phyloP scores from a whole-genome alignment of 306 rosid species.

The Pyrus bretschneideri region DNA sequence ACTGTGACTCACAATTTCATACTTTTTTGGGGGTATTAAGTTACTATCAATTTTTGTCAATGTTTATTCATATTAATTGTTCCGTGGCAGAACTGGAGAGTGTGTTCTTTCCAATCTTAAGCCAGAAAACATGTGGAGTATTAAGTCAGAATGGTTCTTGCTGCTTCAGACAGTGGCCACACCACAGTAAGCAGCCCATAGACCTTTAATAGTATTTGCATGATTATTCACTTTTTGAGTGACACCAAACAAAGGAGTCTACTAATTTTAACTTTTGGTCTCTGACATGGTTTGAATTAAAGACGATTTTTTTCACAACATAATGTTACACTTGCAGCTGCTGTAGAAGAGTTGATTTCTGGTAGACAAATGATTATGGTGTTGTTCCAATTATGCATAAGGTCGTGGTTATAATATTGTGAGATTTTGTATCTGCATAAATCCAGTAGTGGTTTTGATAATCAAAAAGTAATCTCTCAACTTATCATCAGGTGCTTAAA shows the following conservation, averaged over 20 bases:
- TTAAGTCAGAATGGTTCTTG: slow-evolving; percentile 65
- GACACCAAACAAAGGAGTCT: background rate
- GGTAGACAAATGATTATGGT: background rate
- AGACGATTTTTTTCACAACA: background rate
- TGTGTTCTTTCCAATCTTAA: slow-evolving; percentile 93
- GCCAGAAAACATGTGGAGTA: slow-evolving; percentile 80
- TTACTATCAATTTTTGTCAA: too few species aligned
- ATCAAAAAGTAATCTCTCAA: too few species aligned
- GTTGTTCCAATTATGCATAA: background rate
- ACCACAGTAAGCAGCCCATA: slow-evolving; percentile 5
- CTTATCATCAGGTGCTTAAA: too few species aligned
- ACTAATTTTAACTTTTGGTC: background rate
- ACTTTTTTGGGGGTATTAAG: too few species aligned
- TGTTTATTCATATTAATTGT: slow-evolving; percentile 1
- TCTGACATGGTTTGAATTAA: background rate
- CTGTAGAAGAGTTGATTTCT: background rate
- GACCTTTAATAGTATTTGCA: slow-evolving; percentile 1
- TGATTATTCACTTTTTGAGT: background rate
- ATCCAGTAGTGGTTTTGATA: too few species aligned
- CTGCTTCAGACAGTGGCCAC: slow-evolving; percentile 59
- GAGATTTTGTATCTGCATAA: background rate
- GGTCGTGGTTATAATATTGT: background rate
- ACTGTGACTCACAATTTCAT: too few species aligned
- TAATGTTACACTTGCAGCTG: background rate
- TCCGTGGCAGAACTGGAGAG: slow-evolving; percentile 75